Evolutionary conservation across 441 rosid species (phyloP).

Genomic region (Macaranga tanarius): DNA sequence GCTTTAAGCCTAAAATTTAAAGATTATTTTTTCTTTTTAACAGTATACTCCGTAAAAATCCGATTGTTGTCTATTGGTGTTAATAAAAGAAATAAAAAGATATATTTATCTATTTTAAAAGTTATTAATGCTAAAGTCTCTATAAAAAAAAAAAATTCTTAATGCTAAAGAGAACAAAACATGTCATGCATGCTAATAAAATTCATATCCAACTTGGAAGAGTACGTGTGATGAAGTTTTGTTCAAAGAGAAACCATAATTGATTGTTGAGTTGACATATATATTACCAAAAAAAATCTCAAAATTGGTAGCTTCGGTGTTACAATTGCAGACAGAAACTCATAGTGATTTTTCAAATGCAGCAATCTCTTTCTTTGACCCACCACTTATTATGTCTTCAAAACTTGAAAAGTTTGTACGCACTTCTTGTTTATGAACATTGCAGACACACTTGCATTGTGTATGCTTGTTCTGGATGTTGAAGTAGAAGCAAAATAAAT

Average conservation of each 20-base stretch:
- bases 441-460: conserved; percentile 70
- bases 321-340: conserved; percentile 28
- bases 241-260: neutral
- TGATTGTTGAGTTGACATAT: conserved; percentile 13
- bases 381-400: conserved; percentile 12
- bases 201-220: too few species aligned
- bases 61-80: too few species aligned
- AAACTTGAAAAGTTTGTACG: conserved; percentile 14
- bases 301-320: conserved; percentile 21
- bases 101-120: too few species aligned
- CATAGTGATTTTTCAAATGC: conserved; percentile 1
- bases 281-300: conserved; percentile 16
- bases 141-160: too few species aligned
- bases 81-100: too few species aligned
- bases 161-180: too few species aligned
- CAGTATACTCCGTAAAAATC: too few species aligned
- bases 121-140: too few species aligned
- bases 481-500: conserved; percentile 2
- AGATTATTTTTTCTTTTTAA: too few species aligned
- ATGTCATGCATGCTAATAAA: too few species aligned
- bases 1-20: too few species aligned
- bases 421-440: conserved; percentile 11
- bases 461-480: conserved; percentile 77
- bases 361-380: conserved; percentile 17
- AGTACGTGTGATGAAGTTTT: neutral